phyloP scores from a whole-genome alignment of 257 asterid species.

The Nicotiana obtusifolia region DNA sequence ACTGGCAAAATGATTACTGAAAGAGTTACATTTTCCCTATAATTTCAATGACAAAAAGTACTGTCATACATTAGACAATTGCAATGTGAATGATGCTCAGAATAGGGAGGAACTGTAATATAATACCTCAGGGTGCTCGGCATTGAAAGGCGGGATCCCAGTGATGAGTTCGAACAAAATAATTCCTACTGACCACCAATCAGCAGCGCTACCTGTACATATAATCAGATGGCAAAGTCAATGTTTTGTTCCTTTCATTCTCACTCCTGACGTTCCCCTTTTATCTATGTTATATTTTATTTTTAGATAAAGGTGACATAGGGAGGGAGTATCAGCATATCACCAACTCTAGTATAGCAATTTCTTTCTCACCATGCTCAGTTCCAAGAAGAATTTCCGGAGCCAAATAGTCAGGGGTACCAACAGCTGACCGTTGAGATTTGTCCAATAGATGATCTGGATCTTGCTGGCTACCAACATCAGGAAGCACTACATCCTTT shows the following conservation, averaged over 20 bases:
- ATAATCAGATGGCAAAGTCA: not conserved
- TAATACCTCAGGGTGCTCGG: slow-evolving; percentile 82
- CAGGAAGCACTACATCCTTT: slow-evolving; percentile 29
- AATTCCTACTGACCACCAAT: slow-evolving; percentile 98
- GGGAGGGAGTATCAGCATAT: slow-evolving; percentile 19
- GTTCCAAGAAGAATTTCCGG: slow-evolving; percentile 98
- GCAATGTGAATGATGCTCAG: not conserved
- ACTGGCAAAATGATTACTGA: not conserved
- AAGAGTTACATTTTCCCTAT: not conserved
- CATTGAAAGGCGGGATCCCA: slow-evolving; percentile 78
- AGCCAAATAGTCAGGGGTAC: slow-evolving; percentile 97
- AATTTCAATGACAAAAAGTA: not conserved
- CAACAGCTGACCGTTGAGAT: slow-evolving; percentile 72
- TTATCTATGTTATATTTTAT: not conserved
- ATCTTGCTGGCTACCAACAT: slow-evolving; percentile 38
- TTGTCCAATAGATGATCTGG: slow-evolving; percentile 33
- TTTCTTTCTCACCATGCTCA: slow-evolving; percentile 66
- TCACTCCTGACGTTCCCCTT: not conserved
- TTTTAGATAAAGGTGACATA: not conserved
- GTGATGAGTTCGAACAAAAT: slow-evolving; percentile 74
- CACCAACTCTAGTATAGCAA: slow-evolving; percentile 16
- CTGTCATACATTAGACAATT: not conserved
- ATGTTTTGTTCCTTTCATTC: not conserved
- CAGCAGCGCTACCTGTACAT: slow-evolving; percentile 71
- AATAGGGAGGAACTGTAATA: not conserved